Percentiles rank a stretch among this genome's conserved stretches.
These are phyloP conservation scores for Cladophialophora bantiana DNA, from an alignment of 2,329 filamentous ascomycete genomes.

Conservation along the genomic window DNA sequence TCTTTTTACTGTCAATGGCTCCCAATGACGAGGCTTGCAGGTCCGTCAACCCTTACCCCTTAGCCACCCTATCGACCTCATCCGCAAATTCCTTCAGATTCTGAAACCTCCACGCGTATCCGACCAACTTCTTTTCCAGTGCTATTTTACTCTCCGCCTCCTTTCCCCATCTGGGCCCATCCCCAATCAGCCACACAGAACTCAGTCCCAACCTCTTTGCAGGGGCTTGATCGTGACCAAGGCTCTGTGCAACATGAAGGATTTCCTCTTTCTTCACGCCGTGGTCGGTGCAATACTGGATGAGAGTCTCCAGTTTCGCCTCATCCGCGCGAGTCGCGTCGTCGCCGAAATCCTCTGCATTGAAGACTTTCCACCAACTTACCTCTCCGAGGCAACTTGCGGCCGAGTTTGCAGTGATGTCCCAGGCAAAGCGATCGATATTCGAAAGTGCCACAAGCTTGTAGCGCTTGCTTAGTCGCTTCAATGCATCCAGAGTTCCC, in stretches of 20 bases:
- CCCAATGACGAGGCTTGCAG: background rate
- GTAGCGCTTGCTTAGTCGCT: constrained; percentile 56
- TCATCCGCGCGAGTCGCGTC: constrained; percentile 38
- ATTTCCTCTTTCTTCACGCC: constrained; percentile 65
- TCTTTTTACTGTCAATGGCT: background rate
- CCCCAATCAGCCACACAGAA: constrained; percentile 61
- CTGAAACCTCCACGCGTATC: constrained; percentile 38
- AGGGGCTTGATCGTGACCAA: constrained; percentile 72
- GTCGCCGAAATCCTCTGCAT: constrained; percentile 76
- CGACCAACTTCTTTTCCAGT: constrained; percentile 38
- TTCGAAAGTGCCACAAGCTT: constrained; percentile 66
- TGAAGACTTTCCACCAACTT: constrained; percentile 55
- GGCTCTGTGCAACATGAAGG: constrained; percentile 72
- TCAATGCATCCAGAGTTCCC: constrained; percentile 63
- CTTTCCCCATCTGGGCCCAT: constrained; percentile 40
- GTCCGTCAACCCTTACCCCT: background rate
- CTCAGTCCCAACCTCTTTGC: constrained; percentile 66
- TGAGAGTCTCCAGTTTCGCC: constrained; percentile 49
- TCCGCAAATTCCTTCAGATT: constrained; percentile 36
- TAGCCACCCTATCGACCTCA: constrained; percentile 22
- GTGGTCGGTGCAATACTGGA: constrained; percentile 61
- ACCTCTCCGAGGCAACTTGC: constrained; percentile 67
- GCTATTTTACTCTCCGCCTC: constrained; percentile 39
- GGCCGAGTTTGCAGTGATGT: constrained; percentile 51
- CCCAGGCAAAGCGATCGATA: constrained; percentile 61